These are phyloP conservation scores for Malus hybrid DNA, from an alignment of 331 rosid genomes.

Conservation along the genomic window DNA sequence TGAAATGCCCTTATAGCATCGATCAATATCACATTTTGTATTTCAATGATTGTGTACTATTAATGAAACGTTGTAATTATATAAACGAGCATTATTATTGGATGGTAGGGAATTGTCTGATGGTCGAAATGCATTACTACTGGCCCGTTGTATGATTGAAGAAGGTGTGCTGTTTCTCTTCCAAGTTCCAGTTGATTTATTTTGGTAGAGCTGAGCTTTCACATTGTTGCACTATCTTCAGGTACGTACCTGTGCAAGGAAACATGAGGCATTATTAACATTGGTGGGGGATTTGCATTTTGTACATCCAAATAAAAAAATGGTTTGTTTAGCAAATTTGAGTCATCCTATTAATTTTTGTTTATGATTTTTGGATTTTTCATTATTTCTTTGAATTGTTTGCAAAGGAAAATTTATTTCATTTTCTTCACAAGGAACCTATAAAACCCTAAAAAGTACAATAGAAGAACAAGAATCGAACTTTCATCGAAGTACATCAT, in stretches of 20 bases:
- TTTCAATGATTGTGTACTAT: neutral
- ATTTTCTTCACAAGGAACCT: no score
- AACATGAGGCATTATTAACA: no score
- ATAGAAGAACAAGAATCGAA: no score
- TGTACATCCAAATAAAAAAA: no score
- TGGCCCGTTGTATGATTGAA: constrained; percentile 5
- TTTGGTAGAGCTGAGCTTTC: constrained; percentile 24
- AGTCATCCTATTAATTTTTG: no score
- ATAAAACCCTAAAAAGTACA: no score
- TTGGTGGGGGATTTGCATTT: no score
- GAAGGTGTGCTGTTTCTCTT: constrained; percentile 14
- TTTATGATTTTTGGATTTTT: no score
- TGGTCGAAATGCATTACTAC: neutral
- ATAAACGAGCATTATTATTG: constrained; percentile 5
- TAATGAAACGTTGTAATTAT: neutral
- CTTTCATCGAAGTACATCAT: neutral
- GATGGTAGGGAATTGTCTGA: constrained; percentile 10
- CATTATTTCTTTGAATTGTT: no score
- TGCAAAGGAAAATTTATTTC: no score
- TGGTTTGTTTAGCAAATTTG: no score
- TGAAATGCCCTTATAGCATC: neutral
- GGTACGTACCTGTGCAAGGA: neutral
- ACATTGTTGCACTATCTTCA: constrained; percentile 9
- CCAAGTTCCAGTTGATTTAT: constrained; percentile 13
- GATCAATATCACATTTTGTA: neutral